Evolutionary conservation across 2,329 filamentous ascomycete species (phyloP).

Genomic region (Pestalotiopsis sp.): DNA sequence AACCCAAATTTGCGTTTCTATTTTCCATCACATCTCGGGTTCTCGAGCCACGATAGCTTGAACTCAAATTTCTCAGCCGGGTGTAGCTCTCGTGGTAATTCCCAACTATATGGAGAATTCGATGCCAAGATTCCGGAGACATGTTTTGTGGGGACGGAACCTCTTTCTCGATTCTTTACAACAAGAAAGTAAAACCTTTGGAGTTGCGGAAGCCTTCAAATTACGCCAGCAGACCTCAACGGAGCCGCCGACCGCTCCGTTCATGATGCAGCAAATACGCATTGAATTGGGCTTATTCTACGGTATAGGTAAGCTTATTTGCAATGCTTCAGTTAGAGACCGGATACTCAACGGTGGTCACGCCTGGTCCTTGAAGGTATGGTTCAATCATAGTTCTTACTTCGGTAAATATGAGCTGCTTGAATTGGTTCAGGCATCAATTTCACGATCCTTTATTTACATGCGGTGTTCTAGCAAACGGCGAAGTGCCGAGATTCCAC

Average conservation of each 20-base stretch:
- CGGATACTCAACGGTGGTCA: too few species aligned
- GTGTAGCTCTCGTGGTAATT: neutral
- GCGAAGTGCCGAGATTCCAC: neutral
- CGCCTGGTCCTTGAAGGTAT: too few species aligned
- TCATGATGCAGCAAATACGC: neutral
- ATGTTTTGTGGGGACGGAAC: neutral
- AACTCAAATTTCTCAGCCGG: neutral
- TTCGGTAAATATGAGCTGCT: too few species aligned
- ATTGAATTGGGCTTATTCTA: neutral
- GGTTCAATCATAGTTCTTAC: too few species aligned
- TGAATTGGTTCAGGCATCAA: too few species aligned
- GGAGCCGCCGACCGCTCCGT: neutral
- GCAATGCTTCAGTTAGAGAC: too few species aligned
- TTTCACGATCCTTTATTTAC: neutral
- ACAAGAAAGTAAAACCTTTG: neutral
- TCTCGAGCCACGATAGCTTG: neutral
- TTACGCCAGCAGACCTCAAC: neutral
- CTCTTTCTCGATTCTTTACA: neutral
- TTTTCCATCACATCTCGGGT: neutral
- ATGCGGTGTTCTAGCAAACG: neutral
- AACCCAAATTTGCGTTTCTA: neutral
- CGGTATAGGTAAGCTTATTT: too few species aligned
- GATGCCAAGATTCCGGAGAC: neutral
- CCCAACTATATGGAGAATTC: neutral
- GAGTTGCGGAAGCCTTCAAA: neutral